phyloP scores from a whole-genome alignment of 805 yeast species.

The Lachancea sp. region DNA sequence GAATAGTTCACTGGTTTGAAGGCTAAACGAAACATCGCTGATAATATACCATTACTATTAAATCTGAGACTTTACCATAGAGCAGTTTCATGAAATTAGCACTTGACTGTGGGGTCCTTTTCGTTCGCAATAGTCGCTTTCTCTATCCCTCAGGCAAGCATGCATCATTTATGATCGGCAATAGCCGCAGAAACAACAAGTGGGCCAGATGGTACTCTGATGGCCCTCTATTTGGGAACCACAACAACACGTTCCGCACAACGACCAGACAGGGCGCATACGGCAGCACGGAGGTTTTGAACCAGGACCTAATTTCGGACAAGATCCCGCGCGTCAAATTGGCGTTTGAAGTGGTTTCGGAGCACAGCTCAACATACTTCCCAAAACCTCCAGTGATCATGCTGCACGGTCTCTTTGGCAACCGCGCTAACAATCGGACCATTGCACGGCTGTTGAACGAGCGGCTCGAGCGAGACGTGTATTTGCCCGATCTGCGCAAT shows the following conservation, averaged over 20 bases:
- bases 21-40: no score
- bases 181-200: not conserved
- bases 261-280: constrained; percentile 23
- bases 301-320: constrained; percentile 24
- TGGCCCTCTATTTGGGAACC: constrained; percentile 24
- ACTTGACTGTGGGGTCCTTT: constrained; percentile 6
- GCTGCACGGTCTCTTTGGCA: constrained; percentile 87
- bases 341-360: constrained; percentile 44
- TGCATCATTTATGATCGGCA: not conserved
- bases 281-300: constrained; percentile 25
- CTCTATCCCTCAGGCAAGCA: not conserved
- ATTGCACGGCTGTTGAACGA: constrained; percentile 58
- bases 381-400: constrained; percentile 60
- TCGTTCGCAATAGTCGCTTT: constrained; percentile 1
- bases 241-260: constrained; percentile 22
- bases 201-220: constrained; percentile 9
- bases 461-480: constrained; percentile 49
- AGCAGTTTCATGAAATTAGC: constrained; percentile 8
- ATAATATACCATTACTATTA: not conserved
- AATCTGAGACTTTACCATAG: not conserved
- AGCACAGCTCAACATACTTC: constrained; percentile 22
- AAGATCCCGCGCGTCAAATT: constrained; percentile 49
- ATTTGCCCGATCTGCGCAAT: constrained; percentile 73
- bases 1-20: no score
- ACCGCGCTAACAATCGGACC: constrained; percentile 69